Evolutionary conservation across 805 yeast genomes (phyloP).

Genomic region (Candida boleticola): DNA sequence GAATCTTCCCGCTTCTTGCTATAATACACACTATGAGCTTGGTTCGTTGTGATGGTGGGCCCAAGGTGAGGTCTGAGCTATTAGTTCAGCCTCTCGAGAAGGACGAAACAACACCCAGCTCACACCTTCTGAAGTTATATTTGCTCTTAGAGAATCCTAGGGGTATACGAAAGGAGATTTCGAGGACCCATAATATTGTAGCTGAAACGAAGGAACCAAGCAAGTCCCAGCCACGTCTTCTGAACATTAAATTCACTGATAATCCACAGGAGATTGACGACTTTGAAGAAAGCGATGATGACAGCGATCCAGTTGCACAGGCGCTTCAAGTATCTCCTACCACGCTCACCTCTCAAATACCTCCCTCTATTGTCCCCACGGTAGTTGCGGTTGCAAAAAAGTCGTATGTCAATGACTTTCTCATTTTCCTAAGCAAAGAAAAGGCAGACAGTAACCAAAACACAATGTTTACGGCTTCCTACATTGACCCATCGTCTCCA

Average conservation of each 20-base stretch:
- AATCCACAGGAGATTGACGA: neutral
- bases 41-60: neutral
- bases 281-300: neutral
- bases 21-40: too few species aligned
- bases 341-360: neutral
- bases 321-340: neutral
- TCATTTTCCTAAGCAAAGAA: neutral
- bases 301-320: neutral
- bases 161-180: neutral
- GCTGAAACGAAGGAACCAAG: neutral
- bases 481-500: neutral
- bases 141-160: neutral
- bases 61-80: neutral
- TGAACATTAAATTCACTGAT: too few species aligned
- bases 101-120: neutral
- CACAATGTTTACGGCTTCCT: neutral
- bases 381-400: neutral
- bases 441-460: neutral
- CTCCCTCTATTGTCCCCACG: neutral
- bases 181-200: neutral
- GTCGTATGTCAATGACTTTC: conserved; percentile 3
- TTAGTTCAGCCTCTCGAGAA: neutral
- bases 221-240: neutral
- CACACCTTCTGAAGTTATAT: neutral
- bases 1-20: neutral